These are phyloP conservation scores for Rhizophagus clarus DNA, from an alignment of 192 early-diverging fungal species.

Conservation along the genomic window DNA sequence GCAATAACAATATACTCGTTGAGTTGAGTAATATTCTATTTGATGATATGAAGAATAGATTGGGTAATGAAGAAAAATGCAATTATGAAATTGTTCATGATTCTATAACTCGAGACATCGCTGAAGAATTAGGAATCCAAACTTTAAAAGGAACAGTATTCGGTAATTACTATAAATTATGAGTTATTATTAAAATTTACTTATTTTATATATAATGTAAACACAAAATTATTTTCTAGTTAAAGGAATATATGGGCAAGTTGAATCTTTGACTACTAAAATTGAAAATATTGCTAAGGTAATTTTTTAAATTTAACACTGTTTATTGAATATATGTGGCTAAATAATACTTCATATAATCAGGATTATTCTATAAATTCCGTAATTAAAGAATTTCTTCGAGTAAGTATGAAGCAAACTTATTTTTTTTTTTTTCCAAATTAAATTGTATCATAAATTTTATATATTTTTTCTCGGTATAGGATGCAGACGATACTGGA, in stretches of 20 bases:
- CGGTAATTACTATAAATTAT: neutral
- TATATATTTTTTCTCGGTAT: constrained; percentile 2
- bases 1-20: neutral
- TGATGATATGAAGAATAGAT: neutral
- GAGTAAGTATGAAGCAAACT: neutral
- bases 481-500: constrained; percentile 39
- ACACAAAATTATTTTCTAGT: neutral
- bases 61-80: neutral
- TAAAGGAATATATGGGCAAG: neutral
- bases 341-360: neutral
- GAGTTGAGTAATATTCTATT: neutral
- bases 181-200: no score
- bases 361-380: neutral
- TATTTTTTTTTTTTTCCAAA: neutral
- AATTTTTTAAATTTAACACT: neutral
- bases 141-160: neutral
- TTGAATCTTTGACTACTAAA: neutral
- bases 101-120: neutral
- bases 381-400: neutral
- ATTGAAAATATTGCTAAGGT: neutral
- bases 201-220: no score
- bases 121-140: neutral
- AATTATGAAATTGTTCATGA: neutral
- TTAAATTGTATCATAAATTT: neutral
- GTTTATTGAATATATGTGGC: neutral